phyloP scores from a whole-genome alignment of 2,329 filamentous ascomycete species.

The Cadophora gregata region DNA sequence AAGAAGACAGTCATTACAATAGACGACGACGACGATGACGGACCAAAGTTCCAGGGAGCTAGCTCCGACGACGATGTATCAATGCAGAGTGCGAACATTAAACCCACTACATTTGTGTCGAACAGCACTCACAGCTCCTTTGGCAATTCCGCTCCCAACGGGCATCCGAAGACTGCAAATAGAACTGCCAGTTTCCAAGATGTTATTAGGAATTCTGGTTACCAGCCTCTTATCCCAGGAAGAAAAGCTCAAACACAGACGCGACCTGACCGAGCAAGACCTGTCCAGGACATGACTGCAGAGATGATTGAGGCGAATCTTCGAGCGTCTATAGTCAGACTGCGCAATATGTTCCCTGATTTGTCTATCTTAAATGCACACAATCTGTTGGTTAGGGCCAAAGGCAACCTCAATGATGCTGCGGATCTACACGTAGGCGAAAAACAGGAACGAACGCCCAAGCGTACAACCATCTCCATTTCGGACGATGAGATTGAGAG shows the following conservation, averaged over 20 bases:
- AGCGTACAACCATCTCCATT: slow-evolving; percentile 30
- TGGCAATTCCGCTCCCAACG: slow-evolving; percentile 45
- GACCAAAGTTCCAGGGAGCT: slow-evolving; percentile 64
- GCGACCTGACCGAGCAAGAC: slow-evolving; percentile 52
- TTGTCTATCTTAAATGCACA: slow-evolving; percentile 53
- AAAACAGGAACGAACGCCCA: background rate
- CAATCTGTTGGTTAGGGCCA: slow-evolving; percentile 55
- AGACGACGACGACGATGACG: slow-evolving; percentile 62
- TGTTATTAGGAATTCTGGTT: slow-evolving; percentile 35
- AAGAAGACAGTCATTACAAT: slow-evolving; percentile 54
- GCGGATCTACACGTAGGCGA: slow-evolving; percentile 53
- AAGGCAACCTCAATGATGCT: slow-evolving; percentile 61
- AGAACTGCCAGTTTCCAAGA: slow-evolving; percentile 49
- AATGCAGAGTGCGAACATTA: slow-evolving; percentile 62
- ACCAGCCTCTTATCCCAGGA: slow-evolving; percentile 19
- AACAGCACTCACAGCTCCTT: slow-evolving; percentile 50
- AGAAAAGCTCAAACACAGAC: slow-evolving; percentile 45
- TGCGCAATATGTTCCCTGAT: slow-evolving; percentile 54
- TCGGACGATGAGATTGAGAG: slow-evolving; percentile 46
- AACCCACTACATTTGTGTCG: slow-evolving; percentile 59
- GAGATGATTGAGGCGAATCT: slow-evolving; percentile 50
- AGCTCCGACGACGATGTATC: slow-evolving; percentile 66
- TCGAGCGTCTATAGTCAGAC: background rate
- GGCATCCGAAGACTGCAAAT: slow-evolving; percentile 44
- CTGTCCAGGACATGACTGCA: slow-evolving; percentile 52